Evolutionary conservation across 345 rosid species (phyloP).

Genomic region (Euphorbia pulcherrima): DNA sequence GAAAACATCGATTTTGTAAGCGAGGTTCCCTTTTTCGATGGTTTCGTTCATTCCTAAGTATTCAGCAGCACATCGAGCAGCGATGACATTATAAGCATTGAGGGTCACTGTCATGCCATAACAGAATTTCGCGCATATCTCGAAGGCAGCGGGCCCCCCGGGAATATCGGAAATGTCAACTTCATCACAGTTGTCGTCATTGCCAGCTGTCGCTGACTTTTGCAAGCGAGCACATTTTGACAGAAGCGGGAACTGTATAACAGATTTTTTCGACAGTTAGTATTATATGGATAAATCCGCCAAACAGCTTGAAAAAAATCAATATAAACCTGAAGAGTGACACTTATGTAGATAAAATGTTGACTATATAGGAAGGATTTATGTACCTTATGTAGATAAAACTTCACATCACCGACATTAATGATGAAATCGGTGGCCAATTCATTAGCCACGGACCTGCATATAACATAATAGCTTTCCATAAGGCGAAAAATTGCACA

Average conservation of each 20-base stretch:
- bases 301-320: not conserved
- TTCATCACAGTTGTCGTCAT: conserved; percentile 45
- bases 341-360: not conserved
- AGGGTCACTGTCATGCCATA: conserved; percentile 80
- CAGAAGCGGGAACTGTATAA: conserved; percentile 75
- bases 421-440: conserved; percentile 64
- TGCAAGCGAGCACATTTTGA: conserved; percentile 65
- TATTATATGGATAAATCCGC: conserved; percentile 5
- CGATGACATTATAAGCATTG: conserved; percentile 68
- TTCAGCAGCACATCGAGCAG: conserved; percentile 74
- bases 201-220: conserved; percentile 45
- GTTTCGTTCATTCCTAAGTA: conserved; percentile 75
- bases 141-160: conserved; percentile 74
- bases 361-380: conserved; percentile 2
- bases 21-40: conserved; percentile 72
- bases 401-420: conserved; percentile 54
- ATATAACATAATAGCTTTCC: not conserved
- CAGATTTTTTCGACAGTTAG: conserved; percentile 12
- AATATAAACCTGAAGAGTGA: no score
- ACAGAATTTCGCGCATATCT: conserved; percentile 80
- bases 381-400: conserved; percentile 78
- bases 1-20: conserved; percentile 78
- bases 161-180: conserved; percentile 67
- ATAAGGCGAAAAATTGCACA: not conserved
- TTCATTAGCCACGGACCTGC: conserved; percentile 70